Base-by-base conservation (phyloP, 306 rosid species). In the Vachellia collinsii region DNA sequence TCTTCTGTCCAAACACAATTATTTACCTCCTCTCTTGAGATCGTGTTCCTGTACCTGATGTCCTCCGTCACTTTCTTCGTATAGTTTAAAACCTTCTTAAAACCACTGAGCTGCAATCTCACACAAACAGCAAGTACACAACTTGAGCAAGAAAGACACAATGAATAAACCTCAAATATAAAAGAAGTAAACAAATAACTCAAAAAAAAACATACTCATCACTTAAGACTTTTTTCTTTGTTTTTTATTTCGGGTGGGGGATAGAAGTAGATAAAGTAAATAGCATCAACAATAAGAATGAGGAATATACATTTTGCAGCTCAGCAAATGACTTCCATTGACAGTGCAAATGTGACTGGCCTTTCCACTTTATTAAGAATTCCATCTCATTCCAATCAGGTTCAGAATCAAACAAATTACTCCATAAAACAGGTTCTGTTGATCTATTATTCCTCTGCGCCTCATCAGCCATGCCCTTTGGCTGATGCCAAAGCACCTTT, bases 401-500 rank as follows among this genome's bases (percentile, higher is more conserved):
- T 79, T 83, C 93, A 39, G 90, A 86, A 78, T 93, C 97, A 83
- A 92, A 96, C 89, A 94, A 84, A 83, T 91, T 92, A 86, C 97
- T 92, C 75, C 86, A 84, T 58, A 96, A 81, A 65, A 89, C 83
- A 73, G 99, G 99, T 59, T 92, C 94, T 11, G 92, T 79, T 17
- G 99, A 86, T 85, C 90, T 85, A 83, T 84, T 92, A 81, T 89
- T 88, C 87, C 86, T 89, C 74, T 77, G 83, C 71, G 98, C 98
- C 70, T 90, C 97, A 85, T 93, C 99, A 69, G 99, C 89, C 83
- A 61, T 87, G 79, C 99, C 99, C 86, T 80, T 96, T 22, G 93
- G 97, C 83, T 96, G 99, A 87, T 96, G 99, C 99, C 99, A 96
- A 54, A 96, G 93, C 83, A 96, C 98, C 86, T 88, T 96, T 82